Evolutionary conservation across 768 basidiomycete species (phyloP).

Genomic region (Lentinus brumalis): DNA sequence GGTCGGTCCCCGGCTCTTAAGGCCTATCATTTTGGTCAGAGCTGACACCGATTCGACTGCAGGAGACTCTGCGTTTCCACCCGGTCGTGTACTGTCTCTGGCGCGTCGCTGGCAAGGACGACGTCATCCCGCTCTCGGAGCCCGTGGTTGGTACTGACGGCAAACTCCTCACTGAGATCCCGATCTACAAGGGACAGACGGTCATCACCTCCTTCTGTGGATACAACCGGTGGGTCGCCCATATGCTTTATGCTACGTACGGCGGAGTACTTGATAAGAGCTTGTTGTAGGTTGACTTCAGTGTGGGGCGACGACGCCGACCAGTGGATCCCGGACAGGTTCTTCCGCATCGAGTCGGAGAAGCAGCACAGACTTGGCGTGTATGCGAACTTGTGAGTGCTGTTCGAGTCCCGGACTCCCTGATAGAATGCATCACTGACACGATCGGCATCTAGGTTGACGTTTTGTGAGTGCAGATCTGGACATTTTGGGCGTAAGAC

Average conservation of each 20-base stretch:
- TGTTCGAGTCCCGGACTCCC: not conserved
- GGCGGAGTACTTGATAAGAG: not conserved
- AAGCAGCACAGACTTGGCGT: conserved; percentile 15
- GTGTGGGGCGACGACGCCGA: conserved; percentile 17
- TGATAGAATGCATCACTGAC: not conserved
- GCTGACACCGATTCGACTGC: not conserved
- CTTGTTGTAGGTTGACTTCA: not conserved
- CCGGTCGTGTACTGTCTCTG: not conserved
- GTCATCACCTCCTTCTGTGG: conserved; percentile 1
- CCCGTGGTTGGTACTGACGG: conserved; percentile 2
- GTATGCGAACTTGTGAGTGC: conserved; percentile 15
- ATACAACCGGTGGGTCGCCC: conserved; percentile 8
- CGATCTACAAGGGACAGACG: conserved; percentile 7
- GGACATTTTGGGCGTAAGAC: not conserved
- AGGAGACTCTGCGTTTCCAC: conserved; percentile 22
- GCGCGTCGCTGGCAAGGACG: conserved; percentile 24
- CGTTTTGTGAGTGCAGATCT: not conserved
- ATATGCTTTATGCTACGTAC: not conserved
- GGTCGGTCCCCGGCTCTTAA: not conserved
- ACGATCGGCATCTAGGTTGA: not conserved
- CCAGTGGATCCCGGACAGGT: conserved; percentile 15
- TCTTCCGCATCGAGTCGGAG: not conserved
- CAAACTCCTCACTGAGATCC: conserved; percentile 6
- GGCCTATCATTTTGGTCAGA: not conserved
- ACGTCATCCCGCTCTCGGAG: conserved; percentile 24